Percentiles rank a stretch among this genome's conserved stretches.
Conservation (phyloP, 1,284 basidiomycete species). For the Puccinia novopanici region DNA sequence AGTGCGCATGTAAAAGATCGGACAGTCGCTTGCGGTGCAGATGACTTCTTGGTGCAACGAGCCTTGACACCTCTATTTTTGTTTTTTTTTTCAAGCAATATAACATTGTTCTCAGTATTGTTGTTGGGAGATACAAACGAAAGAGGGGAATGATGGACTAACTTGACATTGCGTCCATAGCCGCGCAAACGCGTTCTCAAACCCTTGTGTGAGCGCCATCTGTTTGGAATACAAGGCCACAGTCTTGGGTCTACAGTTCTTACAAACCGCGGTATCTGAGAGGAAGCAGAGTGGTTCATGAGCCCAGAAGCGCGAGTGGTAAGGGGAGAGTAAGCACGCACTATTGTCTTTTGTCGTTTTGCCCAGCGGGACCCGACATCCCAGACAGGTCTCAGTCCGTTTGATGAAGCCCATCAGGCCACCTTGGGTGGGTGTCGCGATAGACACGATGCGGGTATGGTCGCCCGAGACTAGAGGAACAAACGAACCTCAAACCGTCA, state of each 20-base stretch:
- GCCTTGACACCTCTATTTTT: constrained; percentile 74
- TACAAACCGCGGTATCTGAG: constrained; percentile 83
- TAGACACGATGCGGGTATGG: constrained; percentile 78
- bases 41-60: constrained; percentile 77
- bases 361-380: constrained; percentile 80
- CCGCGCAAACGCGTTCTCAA: constrained; percentile 85
- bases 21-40: constrained; percentile 52
- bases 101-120: not conserved
- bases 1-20: constrained; percentile 54
- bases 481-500: constrained; percentile 5
- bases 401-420: constrained; percentile 97
- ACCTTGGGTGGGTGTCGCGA: constrained; percentile 88
- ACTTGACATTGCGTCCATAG: constrained; percentile 92
- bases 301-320: not conserved
- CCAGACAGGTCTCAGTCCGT: constrained; percentile 86
- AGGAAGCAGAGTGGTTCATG: not conserved
- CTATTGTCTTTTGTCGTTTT: constrained; percentile 72
- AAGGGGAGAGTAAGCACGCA: constrained; percentile 56
- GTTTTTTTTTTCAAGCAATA: not conserved
- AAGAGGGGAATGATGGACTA: not conserved
- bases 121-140: not conserved
- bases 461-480: constrained; percentile 76
- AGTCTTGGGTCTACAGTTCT: constrained; percentile 80
- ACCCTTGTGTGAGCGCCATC: constrained; percentile 69
- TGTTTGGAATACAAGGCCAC: constrained; percentile 91